Percentiles rank a stretch among this genome's conserved stretches.
Conservation (phyloP, 768 basidiomycete species). For the Mycena epipterygia region DNA sequence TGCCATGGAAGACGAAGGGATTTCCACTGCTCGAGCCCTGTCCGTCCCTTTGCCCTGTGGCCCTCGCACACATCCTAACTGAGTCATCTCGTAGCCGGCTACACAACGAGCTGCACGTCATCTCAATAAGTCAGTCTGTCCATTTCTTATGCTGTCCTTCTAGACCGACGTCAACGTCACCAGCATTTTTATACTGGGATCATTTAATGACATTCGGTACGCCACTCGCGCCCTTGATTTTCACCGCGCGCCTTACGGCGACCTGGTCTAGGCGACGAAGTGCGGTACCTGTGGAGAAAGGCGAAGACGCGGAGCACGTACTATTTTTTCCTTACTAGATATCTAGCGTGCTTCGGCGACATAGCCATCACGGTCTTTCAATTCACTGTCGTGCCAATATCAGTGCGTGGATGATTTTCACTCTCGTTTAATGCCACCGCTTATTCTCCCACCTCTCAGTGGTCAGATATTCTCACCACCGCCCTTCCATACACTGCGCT, state of each 20-base stretch:
- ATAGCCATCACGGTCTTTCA: too few relatives aligned
- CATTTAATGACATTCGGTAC: too few relatives aligned
- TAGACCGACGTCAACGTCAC: neutral
- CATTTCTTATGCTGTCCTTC: neutral
- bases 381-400: neutral
- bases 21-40: neutral
- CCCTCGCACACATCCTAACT: neutral
- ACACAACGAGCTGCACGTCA: constrained; percentile 16
- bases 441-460: neutral
- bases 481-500: neutral
- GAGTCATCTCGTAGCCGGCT: neutral
- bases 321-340: too few relatives aligned
- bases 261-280: too few relatives aligned
- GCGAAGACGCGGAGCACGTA: too few relatives aligned
- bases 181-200: constrained; percentile 11
- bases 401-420: constrained; percentile 7
- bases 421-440: neutral
- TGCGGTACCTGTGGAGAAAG: too few relatives aligned
- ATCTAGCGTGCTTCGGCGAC: too few relatives aligned
- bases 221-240: too few relatives aligned
- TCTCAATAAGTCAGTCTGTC: constrained; percentile 21
- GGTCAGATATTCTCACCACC: neutral
- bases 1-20: neutral
- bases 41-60: neutral
- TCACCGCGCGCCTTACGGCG: too few relatives aligned